Base-by-base conservation (phyloP, 345 rosid species). In the Bretschneidera sinensis region DNA sequence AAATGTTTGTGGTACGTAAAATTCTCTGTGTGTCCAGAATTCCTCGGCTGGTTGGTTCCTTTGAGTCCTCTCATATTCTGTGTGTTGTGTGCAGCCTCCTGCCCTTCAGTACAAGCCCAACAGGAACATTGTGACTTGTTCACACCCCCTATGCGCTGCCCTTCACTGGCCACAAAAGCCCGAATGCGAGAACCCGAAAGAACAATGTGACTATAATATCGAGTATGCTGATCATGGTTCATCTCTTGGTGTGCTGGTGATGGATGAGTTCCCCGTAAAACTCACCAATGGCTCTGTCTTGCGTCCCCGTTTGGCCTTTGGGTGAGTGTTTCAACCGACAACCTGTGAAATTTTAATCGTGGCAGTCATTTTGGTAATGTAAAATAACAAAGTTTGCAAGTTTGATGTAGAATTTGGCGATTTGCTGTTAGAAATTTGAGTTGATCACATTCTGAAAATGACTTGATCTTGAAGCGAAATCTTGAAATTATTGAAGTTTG, bases 121-220 rank as follows among this genome's bases (percentile, higher is more conserved):
- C 25, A 77, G 78, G 58, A 83, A n/a, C n/a, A n/a, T 80, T 18
- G 60, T 94, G 34, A 59, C 57, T 34, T 87, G 97, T 67, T 18
- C 61, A 34, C 73, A 84, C 69, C 66, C 79, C 35, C 35, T 81
- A 8, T 94, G 99, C 64, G 28, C 62, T 47, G 82, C 82, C 6
- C 11, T 87, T 43, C 69, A 67, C 66, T 55, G 54, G 51, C 57
- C 79, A 0, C 78, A 51, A 28, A 48, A 31, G 39, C 65, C 45
- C 62, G 71, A 68, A 8, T 94, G 99, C 67, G 64, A 43, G 55
- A 54, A 52, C 17, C 78, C 95, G 3, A 22, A 54, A 18, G 95
- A 87, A 19, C 99, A 89, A 56, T 94, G 99, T 64, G 86, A 94
- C 66, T 94, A 89, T 57, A 86, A 84, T 63, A 66, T 89, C 14